Evolutionary conservation across 805 yeast genomes (phyloP).

Genomic region (Sugiyamaella smithiae): DNA sequence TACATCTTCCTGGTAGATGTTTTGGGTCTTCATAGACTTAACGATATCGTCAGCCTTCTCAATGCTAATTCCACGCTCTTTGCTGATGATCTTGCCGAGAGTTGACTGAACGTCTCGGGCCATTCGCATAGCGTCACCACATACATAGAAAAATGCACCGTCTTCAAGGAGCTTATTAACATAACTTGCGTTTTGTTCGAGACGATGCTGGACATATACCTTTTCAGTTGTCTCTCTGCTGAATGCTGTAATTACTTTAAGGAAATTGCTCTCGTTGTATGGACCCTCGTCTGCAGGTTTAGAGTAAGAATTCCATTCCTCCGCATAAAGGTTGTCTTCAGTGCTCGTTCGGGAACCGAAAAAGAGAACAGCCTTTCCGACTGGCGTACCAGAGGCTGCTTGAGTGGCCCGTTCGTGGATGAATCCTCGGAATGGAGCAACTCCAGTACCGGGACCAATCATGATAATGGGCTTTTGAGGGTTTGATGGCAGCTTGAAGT

Average conservation of each 20-base stretch:
- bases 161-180: slow-evolving; percentile 51
- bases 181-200: slow-evolving; percentile 47
- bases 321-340: slow-evolving; percentile 81
- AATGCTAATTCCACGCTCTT: slow-evolving; percentile 59
- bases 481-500: slow-evolving; percentile 88
- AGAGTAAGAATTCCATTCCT: slow-evolving; percentile 79
- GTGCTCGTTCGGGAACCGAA: slow-evolving; percentile 80
- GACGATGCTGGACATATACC: slow-evolving; percentile 82
- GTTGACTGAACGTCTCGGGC: slow-evolving; percentile 87
- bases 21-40: slow-evolving; percentile 74
- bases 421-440: slow-evolving; percentile 97
- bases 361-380: slow-evolving; percentile 76
- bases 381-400: slow-evolving; percentile 42
- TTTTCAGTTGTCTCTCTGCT: slow-evolving; percentile 67
- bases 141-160: slow-evolving; percentile 90
- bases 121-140: slow-evolving; percentile 97
- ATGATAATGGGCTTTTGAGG: slow-evolving; percentile 80
- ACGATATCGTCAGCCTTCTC: slow-evolving; percentile 74
- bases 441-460: slow-evolving; percentile 99
- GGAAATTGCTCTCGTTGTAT: slow-evolving; percentile 25
- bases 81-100: slow-evolving; percentile 58
- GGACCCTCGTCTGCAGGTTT: slow-evolving; percentile 17
- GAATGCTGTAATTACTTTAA: slow-evolving; percentile 74
- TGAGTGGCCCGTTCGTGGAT: slow-evolving; percentile 77
- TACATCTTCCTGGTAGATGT: slow-evolving; percentile 95